Base-by-base conservation (phyloP, 805 yeast genomes). In the Wickerhamiella spandovensis region DNA sequence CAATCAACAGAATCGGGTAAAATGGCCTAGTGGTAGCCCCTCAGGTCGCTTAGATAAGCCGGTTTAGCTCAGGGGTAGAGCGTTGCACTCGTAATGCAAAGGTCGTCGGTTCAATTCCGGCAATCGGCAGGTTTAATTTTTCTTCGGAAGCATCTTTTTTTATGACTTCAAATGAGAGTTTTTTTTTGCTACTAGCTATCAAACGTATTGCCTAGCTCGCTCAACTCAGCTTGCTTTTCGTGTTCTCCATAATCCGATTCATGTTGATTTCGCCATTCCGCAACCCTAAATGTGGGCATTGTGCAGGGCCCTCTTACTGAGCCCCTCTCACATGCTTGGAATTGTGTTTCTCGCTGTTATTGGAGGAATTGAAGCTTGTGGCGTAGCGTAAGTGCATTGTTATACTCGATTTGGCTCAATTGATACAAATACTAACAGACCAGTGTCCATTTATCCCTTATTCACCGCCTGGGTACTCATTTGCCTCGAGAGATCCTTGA, bases 11-110 rank as follows among this genome's bases (percentile, higher is more conserved):
- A 28, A 5, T 28, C 12, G 32, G 32, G 32, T 12, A 5, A 35
- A n/a, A 35, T 35, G 39, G 39, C 39, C 39, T 35, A 35, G 39
- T 35, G 39, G 39, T 17, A 8, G 5, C 13, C 3, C 12, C 32
- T 9, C 15, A 15, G 32, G 15, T 15, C 15, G 32, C 32, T 28
- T 35, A 28, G 35, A 17, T 44, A 25, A 15, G 54, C 54, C 54
- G 57, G 54, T 56, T 84, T 84, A 84, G 94, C 94, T 84, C 83
- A 85, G 95, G 84, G 95, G 95, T 85, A 86, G 92, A 85, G 95
- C 95, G 95, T 83, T 82, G 94, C 95, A 85, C 95, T 85, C 85
- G 95, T 86, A 86, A 66, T 66, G 69, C 66, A 61, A 64, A 66
- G 69, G 67, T 62, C 69, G 61, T 64, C 66, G 68, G 69, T 66